These are phyloP conservation scores for Starmerella bombi DNA, from an alignment of 805 yeast species.

Conservation along the genomic window DNA sequence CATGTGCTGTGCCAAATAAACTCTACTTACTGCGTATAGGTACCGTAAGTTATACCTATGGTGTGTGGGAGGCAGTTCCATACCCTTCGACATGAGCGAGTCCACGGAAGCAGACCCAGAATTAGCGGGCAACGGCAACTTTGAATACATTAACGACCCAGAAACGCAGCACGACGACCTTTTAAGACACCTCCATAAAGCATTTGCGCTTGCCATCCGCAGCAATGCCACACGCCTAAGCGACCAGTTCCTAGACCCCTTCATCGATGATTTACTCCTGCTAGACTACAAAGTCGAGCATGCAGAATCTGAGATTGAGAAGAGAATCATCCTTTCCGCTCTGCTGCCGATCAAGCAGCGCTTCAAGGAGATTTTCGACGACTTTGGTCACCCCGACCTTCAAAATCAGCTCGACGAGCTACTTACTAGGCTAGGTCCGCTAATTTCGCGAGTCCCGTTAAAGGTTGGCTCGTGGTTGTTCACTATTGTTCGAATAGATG, in stretches of 20 bases:
- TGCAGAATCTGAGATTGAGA: not conserved
- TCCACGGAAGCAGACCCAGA: too few species aligned
- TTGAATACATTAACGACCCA: too few species aligned
- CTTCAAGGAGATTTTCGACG: not conserved
- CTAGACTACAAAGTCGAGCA: slow-evolving; percentile 1
- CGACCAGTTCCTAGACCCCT: not conserved
- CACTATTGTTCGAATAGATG: not conserved
- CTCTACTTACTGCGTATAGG: too few species aligned
- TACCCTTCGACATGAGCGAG: too few species aligned
- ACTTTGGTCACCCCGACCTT: not conserved
- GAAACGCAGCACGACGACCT: not conserved
- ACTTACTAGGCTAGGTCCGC: not conserved
- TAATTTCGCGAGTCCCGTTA: slow-evolving; percentile 1
- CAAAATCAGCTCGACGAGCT: not conserved
- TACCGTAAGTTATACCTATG: too few species aligned
- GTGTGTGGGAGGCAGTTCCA: too few species aligned
- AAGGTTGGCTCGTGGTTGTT: slow-evolving; percentile 1
- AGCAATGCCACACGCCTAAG: not conserved
- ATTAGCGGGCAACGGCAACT: too few species aligned
- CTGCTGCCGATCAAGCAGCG: not conserved
- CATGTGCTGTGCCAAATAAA: too few species aligned
- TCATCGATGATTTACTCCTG: slow-evolving; percentile 2
- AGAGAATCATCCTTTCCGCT: not conserved
- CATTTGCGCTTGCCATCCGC: slow-evolving; percentile 2
- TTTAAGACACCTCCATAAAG: not conserved